Evolutionary conservation across 371 early-diverging fungal species (phyloP).

Genomic region (Apophysomyces variabilis): DNA sequence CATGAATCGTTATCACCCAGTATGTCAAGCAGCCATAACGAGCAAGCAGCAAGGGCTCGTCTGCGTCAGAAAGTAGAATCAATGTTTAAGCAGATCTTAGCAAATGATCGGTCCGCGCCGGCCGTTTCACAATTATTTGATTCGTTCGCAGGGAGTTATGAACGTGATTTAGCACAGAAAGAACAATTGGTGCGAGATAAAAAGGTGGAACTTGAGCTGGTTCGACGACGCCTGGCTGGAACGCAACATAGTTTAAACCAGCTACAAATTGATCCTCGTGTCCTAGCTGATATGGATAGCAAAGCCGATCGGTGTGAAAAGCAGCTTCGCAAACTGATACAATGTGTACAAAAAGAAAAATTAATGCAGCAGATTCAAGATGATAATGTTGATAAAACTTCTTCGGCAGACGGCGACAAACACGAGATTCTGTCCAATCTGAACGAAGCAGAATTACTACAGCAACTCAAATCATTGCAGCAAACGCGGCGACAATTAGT

Average conservation of each 20-base stretch:
- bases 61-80: constrained; percentile 20
- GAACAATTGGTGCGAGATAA: constrained; percentile 32
- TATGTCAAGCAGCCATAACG: not conserved
- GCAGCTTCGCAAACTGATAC: constrained; percentile 17
- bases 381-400: not conserved
- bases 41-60: constrained; percentile 23
- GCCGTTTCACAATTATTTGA: constrained; percentile 41
- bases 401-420: not conserved
- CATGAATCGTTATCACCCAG: constrained; percentile 2
- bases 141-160: constrained; percentile 39
- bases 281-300: constrained; percentile 14
- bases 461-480: constrained; percentile 15
- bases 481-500: constrained; percentile 9
- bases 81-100: constrained; percentile 19
- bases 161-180: constrained; percentile 30
- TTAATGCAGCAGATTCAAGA: not conserved
- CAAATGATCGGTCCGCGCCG: constrained; percentile 21
- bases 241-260: constrained; percentile 25
- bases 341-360: constrained; percentile 24
- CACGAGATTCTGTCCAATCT: constrained; percentile 14
- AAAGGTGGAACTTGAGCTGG: constrained; percentile 29
- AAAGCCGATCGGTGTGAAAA: constrained; percentile 17
- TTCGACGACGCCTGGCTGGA: constrained; percentile 27
- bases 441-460: constrained; percentile 5
- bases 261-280: constrained; percentile 20